Percentiles rank a stretch among this genome's conserved stretches.
phyloP scores from a whole-genome alignment of 139 green algal species.

The Yamagishiella unicocca region DNA sequence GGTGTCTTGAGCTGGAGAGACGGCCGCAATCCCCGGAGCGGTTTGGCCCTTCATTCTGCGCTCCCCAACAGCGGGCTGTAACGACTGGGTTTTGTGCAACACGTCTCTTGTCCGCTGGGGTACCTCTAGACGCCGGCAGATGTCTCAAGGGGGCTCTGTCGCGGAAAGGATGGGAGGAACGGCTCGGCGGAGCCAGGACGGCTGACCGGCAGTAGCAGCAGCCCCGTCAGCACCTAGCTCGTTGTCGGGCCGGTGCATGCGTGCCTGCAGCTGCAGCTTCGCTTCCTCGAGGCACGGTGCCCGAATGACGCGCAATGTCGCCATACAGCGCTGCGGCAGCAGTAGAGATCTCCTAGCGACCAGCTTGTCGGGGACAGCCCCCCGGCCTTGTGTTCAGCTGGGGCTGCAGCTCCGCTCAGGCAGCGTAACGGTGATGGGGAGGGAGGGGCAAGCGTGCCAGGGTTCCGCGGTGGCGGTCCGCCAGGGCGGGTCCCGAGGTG shows the following conservation, averaged over 20 bases:
- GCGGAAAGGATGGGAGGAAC: background rate
- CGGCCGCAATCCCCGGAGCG: background rate
- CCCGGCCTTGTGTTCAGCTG: too few species aligned
- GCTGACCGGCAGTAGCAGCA: background rate
- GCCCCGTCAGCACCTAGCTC: background rate
- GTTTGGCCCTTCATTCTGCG: background rate
- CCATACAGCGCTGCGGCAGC: too few species aligned
- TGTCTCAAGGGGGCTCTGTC: background rate
- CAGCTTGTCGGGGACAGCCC: too few species aligned
- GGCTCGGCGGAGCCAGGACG: background rate
- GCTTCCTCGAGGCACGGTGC: too few species aligned
- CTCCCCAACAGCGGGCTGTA: conserved; percentile 13
- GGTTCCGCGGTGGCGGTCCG: too few species aligned
- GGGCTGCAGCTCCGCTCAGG: too few species aligned
- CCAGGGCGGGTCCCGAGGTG: too few species aligned
- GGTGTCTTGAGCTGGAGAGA: background rate
- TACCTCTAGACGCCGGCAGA: background rate
- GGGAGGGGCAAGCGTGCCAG: too few species aligned
- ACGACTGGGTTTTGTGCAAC: background rate
- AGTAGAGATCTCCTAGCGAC: too few species aligned
- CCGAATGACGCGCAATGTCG: too few species aligned
- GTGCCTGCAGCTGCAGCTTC: background rate
- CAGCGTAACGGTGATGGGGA: too few species aligned
- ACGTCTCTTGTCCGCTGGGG: background rate
- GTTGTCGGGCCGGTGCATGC: background rate